Percentiles rank a stretch among this genome's conserved stretches.
Evolutionary conservation across 495 filamentous ascomycete species (phyloP).

Genomic region (Mytilinidion resinicola): DNA sequence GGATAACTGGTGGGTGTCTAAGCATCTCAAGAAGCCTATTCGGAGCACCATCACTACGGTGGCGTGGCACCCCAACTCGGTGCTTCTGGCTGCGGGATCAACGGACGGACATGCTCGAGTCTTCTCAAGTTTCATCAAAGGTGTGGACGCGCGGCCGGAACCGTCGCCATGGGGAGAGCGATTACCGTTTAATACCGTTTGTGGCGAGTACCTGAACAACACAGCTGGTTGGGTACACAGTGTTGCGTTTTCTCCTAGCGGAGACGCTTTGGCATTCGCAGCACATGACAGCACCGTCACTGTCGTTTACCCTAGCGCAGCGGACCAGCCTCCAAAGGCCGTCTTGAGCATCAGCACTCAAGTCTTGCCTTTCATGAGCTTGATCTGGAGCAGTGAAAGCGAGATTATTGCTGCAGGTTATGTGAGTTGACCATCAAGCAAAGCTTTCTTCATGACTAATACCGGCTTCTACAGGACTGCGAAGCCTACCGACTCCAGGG

Average conservation of each 20-base stretch:
- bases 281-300: slow-evolving; percentile 94
- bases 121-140: slow-evolving; percentile 93
- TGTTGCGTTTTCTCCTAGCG: slow-evolving; percentile 83
- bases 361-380: slow-evolving; percentile 78
- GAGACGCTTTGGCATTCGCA: slow-evolving; percentile 82
- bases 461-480: slow-evolving; percentile 57
- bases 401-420: slow-evolving; percentile 96
- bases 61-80: slow-evolving; percentile 94
- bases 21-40: slow-evolving; percentile 97
- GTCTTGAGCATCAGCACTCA: slow-evolving; percentile 85
- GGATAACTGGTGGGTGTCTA: slow-evolving; percentile 99
- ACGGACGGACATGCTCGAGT: slow-evolving; percentile 97
- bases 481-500: slow-evolving; percentile 87
- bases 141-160: slow-evolving; percentile 79
- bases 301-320: slow-evolving; percentile 87
- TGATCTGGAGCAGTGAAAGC: slow-evolving; percentile 86
- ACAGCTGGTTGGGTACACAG: slow-evolving; percentile 95
- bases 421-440: slow-evolving; percentile 39
- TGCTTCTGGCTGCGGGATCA: slow-evolving; percentile 85
- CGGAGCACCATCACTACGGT: slow-evolving; percentile 91
- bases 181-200: slow-evolving; percentile 94
- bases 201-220: slow-evolving; percentile 90
- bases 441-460: slow-evolving; percentile 4
- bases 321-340: slow-evolving; percentile 83
- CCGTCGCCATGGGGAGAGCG: slow-evolving; percentile 90